Base-by-base conservation (phyloP, 2,329 filamentous ascomycete genomes). In the Sporothrix globosa region DNA sequence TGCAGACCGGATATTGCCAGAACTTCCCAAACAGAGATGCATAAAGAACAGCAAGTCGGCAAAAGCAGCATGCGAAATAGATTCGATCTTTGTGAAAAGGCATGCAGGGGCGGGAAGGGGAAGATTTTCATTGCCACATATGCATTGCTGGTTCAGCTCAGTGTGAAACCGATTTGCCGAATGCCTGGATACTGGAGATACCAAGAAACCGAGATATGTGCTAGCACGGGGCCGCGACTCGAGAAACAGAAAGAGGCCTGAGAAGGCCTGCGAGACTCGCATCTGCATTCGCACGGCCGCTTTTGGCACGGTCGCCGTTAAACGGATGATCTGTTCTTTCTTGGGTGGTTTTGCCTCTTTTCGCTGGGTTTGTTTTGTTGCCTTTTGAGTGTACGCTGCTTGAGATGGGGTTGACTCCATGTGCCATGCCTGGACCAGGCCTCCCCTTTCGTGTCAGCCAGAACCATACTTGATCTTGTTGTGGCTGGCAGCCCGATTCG, bases 101-200 rank as follows among this genome's bases (percentile, higher is more conserved):
- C 54, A 30, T 54, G 39, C 56, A 69, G 48, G 60, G 58, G 39
- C 48, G 53, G 24, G 53, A 54, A 50, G 63, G 30, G 30, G 44
- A 44, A 54, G 54, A 68, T 67, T 48, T 65, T 41, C 46, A n/a
- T 56, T 46, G 34, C 53, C 41, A 41, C 13, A 27, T 34, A 21
- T 58, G 70, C 70, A 72, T 72, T 69, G 68, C 52, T 52, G 44
- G 60, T 72, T 67, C 65, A 34, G 65, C 54, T 48, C 10, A 34
- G 13, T 72, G 69, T 70, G 72, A 73, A 73, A 73, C 72, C 60
- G 72, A 72, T 70, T 72, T 72, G 68, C 72, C 70, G 61, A 70
- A 70, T 72, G 71, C 71, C 60, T 71, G 68, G 70, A 71, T 61
- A 39, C 46, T 53, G 70, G 67, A 69, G 58, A 69, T 63, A 54